A percentile compares a stretch with the other conserved stretches of the same genome.
These are phyloP conservation scores for Pterocarpus santalinus DNA, from an alignment of 306 rosid genomes.

Conservation along the genomic window DNA sequence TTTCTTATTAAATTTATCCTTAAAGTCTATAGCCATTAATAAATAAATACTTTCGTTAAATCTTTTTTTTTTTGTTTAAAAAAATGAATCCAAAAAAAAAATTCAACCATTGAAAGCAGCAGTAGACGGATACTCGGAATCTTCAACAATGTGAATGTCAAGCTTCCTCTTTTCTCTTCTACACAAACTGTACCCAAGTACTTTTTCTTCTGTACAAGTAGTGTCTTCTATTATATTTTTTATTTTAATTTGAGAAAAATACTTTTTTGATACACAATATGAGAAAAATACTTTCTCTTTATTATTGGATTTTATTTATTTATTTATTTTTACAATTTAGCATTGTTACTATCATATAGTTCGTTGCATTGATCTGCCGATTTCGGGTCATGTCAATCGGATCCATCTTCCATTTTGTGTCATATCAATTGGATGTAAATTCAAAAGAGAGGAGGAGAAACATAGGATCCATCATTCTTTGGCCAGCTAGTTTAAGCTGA, in stretches of 20 bases:
- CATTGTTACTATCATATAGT: background rate
- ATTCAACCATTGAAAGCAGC: constrained; percentile 36
- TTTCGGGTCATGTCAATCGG: constrained; percentile 35
- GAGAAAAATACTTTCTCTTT: background rate
- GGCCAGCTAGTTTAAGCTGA: constrained; percentile 14
- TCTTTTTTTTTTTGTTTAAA: background rate
- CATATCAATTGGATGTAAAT: constrained; percentile 27
- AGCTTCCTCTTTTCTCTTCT: constrained; percentile 53
- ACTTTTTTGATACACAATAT: no score
- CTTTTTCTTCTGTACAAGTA: background rate
- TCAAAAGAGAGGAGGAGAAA: background rate
- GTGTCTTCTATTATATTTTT: background rate
- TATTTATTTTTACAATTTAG: background rate
- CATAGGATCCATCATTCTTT: constrained; percentile 17
- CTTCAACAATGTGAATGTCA: constrained; percentile 44
- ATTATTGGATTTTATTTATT: background rate
- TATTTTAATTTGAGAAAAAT: background rate
- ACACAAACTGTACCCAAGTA: constrained; percentile 1
- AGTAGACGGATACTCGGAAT: constrained; percentile 48
- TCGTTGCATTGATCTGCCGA: background rate
- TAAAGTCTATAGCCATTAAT: background rate
- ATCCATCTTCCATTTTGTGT: constrained; percentile 33
- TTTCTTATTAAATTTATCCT: background rate
- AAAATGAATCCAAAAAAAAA: background rate
- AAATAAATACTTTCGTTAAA: background rate